Conservation (phyloP, 1,284 basidiomycete species). For the Tausonia pullulans region DNA sequence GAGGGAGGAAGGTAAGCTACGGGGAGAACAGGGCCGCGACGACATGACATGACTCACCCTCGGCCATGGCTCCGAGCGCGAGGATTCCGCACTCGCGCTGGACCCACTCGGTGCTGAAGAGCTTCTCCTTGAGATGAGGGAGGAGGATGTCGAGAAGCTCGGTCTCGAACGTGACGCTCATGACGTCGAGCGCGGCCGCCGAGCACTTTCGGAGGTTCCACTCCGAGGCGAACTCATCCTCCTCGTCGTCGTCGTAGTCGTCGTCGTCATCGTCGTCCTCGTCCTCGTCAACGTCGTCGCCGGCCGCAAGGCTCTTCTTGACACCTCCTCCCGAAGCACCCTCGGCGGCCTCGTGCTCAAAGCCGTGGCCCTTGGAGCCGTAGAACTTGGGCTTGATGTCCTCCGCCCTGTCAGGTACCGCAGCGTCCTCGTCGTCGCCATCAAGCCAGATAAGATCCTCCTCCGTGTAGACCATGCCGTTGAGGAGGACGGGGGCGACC, state of each 20-base stretch:
- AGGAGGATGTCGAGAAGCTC: constrained; percentile 82
- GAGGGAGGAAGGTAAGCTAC: background rate
- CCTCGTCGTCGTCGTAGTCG: constrained; percentile 80
- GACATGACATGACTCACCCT: constrained; percentile 48
- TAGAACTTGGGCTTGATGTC: constrained; percentile 97
- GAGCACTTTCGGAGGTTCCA: constrained; percentile 99
- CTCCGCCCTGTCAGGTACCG: constrained; percentile 79
- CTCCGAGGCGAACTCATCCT: constrained; percentile 93
- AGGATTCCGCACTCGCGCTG: constrained; percentile 92
- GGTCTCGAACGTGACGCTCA: constrained; percentile 80
- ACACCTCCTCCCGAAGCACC: constrained; percentile 21
- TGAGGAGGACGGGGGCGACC: constrained; percentile 84
- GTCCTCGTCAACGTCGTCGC: constrained; percentile 49
- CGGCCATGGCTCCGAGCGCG: constrained; percentile 94
- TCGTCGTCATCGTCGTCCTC: constrained; percentile 80
- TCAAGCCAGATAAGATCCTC: constrained; percentile 93
- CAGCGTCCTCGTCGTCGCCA: constrained; percentile 66
- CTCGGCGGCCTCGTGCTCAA: constrained; percentile 53
- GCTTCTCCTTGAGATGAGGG: constrained; percentile 79
- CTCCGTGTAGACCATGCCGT: constrained; percentile 96
- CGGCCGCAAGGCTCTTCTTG: constrained; percentile 37
- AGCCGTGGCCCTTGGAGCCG: constrained; percentile 62
- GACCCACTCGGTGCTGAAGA: constrained; percentile 89
- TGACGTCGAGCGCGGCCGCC: constrained; percentile 92
- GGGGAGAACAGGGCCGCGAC: background rate